Percentiles rank a stretch among this genome's conserved stretches.
phyloP scores from a whole-genome alignment of 441 rosid genomes.

The Arabidopsis lyrata region DNA sequence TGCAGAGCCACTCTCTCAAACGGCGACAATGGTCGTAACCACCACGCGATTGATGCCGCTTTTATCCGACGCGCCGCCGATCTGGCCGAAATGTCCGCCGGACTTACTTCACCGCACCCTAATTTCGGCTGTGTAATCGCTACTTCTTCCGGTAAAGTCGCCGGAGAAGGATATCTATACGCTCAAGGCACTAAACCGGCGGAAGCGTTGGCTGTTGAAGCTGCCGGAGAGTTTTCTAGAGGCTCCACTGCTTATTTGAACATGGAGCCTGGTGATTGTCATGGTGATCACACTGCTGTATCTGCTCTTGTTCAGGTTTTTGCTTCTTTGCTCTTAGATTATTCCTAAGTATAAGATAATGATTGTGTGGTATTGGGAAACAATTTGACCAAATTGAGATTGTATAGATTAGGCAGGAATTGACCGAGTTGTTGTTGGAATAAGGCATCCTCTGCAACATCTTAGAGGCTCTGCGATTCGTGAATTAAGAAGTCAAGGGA shows the following conservation, averaged over 20 bases:
- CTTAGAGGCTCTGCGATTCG: slow-evolving; percentile 83
- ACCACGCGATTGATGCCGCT: slow-evolving; percentile 54
- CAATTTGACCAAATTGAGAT: slow-evolving; percentile 36
- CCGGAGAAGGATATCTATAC: slow-evolving; percentile 82
- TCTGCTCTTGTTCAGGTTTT: slow-evolving; percentile 89
- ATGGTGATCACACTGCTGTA: slow-evolving; percentile 79
- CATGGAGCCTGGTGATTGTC: slow-evolving; percentile 96
- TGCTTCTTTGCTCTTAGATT: neutral
- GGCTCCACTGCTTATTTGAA: slow-evolving; percentile 84
- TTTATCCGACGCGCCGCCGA: slow-evolving; percentile 69
- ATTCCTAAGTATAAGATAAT: neutral
- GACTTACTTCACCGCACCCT: slow-evolving; percentile 84
- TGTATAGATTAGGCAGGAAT: slow-evolving; percentile 87
- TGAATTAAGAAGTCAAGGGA: slow-evolving; percentile 69
- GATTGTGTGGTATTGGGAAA: neutral
- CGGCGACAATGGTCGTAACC: slow-evolving; percentile 36
- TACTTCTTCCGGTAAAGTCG: slow-evolving; percentile 56
- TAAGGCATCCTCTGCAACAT: slow-evolving; percentile 86
- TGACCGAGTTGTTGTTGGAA: slow-evolving; percentile 79
- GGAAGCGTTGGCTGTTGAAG: slow-evolving; percentile 74
- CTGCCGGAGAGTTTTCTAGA: slow-evolving; percentile 58
- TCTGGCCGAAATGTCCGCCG: slow-evolving; percentile 80
- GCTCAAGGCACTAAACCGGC: slow-evolving; percentile 90
- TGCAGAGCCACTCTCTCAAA: slow-evolving; percentile 49
- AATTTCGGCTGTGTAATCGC: slow-evolving; percentile 86